Evolutionary conservation across 768 basidiomycete species (phyloP), one percentile per base, ranked within the genome.

Genomic region (Collybiopsis confluens): DNA sequence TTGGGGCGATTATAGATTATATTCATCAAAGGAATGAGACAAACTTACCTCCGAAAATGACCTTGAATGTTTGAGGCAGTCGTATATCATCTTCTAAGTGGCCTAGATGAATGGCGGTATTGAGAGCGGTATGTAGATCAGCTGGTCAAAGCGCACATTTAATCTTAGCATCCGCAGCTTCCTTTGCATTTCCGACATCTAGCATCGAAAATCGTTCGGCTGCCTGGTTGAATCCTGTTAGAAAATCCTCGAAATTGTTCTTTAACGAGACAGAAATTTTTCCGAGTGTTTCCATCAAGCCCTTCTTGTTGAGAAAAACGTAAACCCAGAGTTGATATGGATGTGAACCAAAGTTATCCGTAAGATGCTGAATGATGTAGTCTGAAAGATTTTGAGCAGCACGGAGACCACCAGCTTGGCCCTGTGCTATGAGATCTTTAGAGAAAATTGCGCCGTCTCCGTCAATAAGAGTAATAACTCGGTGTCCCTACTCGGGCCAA

Each of bases 161-260:
- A 64, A 89, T 79, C 68, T 89, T 89, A 41, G 82, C 77, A 65
- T 89, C 86, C 26, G 85, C 86, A 3, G 82, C 84, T 72, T 89
- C 87, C 68, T 89, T 89, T 46, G 75, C 81, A 56, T 70, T 71
- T 45, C 87, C 87, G 47, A 85, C 85, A 65, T 89, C 87, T 28
- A 86, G 74, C 69, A 89, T 81, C 48, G 79, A 66, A 64, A 88
- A 88, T 40, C 83, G 77, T 54, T 82, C 80, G 13, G 79, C 71
- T 10, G 86, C 82, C 66, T 85, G 82, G 65, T 86, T 87, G 62
- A 89, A 87, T 7, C 87, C 87, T 47, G 76, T 66, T 52, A 83
- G 67, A 61, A 89, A 89, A 16, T 83, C 82, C 3, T 86, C 82
- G 58, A 88, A 81, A 45, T 71, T 74, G 13, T 26, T 45, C 18